These are phyloP conservation scores for Ophiostoma pallidulum DNA, from an alignment of 2,329 filamentous ascomycete genomes.

Conservation along the genomic window DNA sequence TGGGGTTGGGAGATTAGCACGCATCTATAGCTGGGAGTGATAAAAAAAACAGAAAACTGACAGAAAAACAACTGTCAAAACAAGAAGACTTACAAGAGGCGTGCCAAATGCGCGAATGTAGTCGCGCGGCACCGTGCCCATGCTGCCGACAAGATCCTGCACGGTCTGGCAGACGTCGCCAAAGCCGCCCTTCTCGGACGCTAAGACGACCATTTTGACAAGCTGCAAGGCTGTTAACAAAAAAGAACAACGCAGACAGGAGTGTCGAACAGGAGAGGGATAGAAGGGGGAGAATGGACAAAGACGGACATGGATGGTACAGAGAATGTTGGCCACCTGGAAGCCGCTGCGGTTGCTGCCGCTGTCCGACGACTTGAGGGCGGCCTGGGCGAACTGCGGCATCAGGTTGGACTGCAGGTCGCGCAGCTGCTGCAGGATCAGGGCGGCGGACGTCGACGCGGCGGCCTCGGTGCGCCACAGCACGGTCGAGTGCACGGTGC, in stretches of 20 bases:
- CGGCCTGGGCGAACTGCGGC: neutral
- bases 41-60: too few relatives aligned
- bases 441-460: neutral
- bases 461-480: neutral
- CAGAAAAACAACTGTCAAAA: too few relatives aligned
- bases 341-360: constrained; percentile 8
- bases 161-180: constrained; percentile 6
- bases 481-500: neutral
- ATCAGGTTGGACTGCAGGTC: constrained; percentile 1
- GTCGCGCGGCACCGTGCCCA: constrained; percentile 6
- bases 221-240: neutral
- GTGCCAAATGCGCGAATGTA: constrained; percentile 7
- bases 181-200: constrained; percentile 2
- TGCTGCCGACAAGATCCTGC: constrained; percentile 4
- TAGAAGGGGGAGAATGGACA: too few relatives aligned
- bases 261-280: neutral
- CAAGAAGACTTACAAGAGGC: too few relatives aligned
- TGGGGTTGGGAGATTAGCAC: neutral
- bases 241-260: neutral
- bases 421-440: constrained; percentile 1
- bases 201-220: constrained; percentile 4
- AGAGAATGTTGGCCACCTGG: constrained; percentile 9
- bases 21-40: neutral
- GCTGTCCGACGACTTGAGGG: neutral
- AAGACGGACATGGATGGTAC: constrained; percentile 9